These are phyloP conservation scores for Ogataea pini DNA, from an alignment of 805 yeast species.

Conservation along the genomic window DNA sequence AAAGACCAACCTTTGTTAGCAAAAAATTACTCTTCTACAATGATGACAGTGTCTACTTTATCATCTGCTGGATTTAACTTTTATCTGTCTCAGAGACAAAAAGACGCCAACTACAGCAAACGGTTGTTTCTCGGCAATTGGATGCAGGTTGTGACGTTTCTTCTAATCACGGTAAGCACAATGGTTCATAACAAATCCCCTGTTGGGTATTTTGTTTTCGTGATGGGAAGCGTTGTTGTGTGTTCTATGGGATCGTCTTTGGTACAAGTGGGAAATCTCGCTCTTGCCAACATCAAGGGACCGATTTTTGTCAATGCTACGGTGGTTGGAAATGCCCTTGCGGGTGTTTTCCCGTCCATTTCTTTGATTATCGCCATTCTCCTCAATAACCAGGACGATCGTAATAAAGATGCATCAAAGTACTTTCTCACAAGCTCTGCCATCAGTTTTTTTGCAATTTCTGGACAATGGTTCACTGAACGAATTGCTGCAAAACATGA, in stretches of 20 bases:
- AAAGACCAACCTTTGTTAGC: slow-evolving; percentile 49
- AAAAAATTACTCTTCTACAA: slow-evolving; percentile 69
- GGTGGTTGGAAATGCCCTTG: slow-evolving; percentile 92
- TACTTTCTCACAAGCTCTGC: slow-evolving; percentile 40
- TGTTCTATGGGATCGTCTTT: slow-evolving; percentile 77
- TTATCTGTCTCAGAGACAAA: slow-evolving; percentile 65
- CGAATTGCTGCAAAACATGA: slow-evolving; percentile 19
- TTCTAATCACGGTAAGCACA: slow-evolving; percentile 55
- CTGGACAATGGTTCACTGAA: slow-evolving; percentile 24
- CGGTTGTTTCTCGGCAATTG: slow-evolving; percentile 64
- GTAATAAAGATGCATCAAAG: slow-evolving; percentile 33
- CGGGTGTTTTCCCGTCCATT: slow-evolving; percentile 88
- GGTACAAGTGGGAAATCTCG: slow-evolving; percentile 90
- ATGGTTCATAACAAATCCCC: slow-evolving; percentile 36
- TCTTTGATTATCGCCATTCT: slow-evolving; percentile 58
- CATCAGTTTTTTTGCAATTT: slow-evolving; percentile 24
- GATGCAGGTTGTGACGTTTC: slow-evolving; percentile 58
- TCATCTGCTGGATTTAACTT: slow-evolving; percentile 61
- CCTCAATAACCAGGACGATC: slow-evolving; percentile 20
- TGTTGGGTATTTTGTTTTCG: slow-evolving; percentile 45
- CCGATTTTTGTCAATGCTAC: slow-evolving; percentile 81
- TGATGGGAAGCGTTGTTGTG: slow-evolving; percentile 62
- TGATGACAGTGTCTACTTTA: slow-evolving; percentile 84
- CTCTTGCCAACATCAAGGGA: slow-evolving; percentile 76
- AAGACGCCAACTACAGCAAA: slow-evolving; percentile 53